phyloP scores from a whole-genome alignment of 2,329 filamentous ascomycete species.

The Neofusicoccum sp. region DNA sequence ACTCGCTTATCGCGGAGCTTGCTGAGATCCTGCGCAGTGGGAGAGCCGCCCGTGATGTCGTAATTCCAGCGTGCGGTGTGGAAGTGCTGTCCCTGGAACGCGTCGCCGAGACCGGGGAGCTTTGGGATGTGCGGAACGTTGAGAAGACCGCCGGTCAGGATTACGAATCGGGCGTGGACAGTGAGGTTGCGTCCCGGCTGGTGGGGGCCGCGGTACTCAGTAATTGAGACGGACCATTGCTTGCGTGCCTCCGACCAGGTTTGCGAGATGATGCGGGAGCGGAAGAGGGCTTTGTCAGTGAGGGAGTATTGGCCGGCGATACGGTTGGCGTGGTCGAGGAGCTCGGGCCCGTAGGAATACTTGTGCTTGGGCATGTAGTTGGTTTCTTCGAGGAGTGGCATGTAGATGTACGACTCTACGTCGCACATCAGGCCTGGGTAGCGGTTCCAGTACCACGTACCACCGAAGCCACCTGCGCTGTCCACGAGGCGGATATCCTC shows the following conservation, averaged over 20 bases:
- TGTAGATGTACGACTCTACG: conserved; percentile 28
- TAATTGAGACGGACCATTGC: conserved; percentile 37
- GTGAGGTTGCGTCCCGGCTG: conserved; percentile 33
- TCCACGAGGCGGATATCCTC: conserved; percentile 40
- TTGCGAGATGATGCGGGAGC: no score
- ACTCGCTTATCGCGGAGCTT: conserved; percentile 24
- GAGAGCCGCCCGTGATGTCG: conserved; percentile 39
- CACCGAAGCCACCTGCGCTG: conserved; percentile 27
- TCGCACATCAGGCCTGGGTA: conserved; percentile 31
- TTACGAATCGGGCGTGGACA: conserved; percentile 31
- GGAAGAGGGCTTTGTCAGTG: no score
- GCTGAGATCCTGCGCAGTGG: conserved; percentile 29
- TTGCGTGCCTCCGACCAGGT: conserved; percentile 50
- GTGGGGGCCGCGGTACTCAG: conserved; percentile 44
- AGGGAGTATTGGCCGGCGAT: conserved; percentile 37
- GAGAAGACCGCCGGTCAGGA: conserved; percentile 33
- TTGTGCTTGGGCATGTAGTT: conserved; percentile 36
- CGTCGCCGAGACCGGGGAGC: conserved; percentile 36
- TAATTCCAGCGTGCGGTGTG: conserved; percentile 31
- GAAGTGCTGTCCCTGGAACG: conserved; percentile 35
- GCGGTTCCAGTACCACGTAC: conserved; percentile 34
- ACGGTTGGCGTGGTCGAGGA: conserved; percentile 37
- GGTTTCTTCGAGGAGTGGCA: conserved; percentile 46
- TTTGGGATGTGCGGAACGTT: conserved; percentile 36
- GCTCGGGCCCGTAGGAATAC: conserved; percentile 39